Evolutionary conservation across 2,329 filamentous ascomycete species (phyloP).

Genomic region (Paraphaeosphaeria minitans): DNA sequence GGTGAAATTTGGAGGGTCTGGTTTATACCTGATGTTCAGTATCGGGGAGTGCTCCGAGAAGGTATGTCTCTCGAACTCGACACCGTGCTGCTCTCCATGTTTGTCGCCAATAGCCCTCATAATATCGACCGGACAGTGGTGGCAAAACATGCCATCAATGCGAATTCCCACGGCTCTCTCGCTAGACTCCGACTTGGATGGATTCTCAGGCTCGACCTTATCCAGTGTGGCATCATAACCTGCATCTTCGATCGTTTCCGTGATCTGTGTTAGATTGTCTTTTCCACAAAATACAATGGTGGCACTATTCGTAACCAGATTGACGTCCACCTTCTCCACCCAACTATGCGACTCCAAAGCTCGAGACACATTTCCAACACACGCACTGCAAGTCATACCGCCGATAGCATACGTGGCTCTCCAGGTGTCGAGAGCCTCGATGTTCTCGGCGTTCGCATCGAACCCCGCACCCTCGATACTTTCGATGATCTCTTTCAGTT

Average conservation of each 20-base stretch:
- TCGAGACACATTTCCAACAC: constrained; percentile 56
- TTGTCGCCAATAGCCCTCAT: constrained; percentile 57
- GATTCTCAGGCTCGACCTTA: constrained; percentile 28
- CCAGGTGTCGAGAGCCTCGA: constrained; percentile 39
- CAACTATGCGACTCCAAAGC: constrained; percentile 54
- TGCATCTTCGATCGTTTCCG: constrained; percentile 56
- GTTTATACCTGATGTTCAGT: constrained; percentile 72
- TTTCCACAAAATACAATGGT: constrained; percentile 56
- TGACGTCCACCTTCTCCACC: constrained; percentile 56
- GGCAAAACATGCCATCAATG: constrained; percentile 54
- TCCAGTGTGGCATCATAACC: constrained; percentile 51
- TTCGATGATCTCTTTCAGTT: constrained; percentile 52
- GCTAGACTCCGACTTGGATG: constrained; percentile 18
- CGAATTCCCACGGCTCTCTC: constrained; percentile 43
- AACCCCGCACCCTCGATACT: constrained; percentile 58
- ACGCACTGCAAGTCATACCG: constrained; percentile 65
- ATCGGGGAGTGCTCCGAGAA: constrained; percentile 66
- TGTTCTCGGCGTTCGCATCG: constrained; percentile 46
- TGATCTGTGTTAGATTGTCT: constrained; percentile 52
- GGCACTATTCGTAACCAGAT: constrained; percentile 57
- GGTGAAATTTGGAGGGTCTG: constrained; percentile 71
- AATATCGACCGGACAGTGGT: constrained; percentile 57
- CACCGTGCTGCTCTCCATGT: constrained; percentile 48
- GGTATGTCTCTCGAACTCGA: constrained; percentile 61
- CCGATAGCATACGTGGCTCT: constrained; percentile 56